A percentile compares a stretch with the other conserved stretches of the same genome.
Conservation (phyloP, 768 basidiomycete genomes). For the Mycena vulgaris region DNA sequence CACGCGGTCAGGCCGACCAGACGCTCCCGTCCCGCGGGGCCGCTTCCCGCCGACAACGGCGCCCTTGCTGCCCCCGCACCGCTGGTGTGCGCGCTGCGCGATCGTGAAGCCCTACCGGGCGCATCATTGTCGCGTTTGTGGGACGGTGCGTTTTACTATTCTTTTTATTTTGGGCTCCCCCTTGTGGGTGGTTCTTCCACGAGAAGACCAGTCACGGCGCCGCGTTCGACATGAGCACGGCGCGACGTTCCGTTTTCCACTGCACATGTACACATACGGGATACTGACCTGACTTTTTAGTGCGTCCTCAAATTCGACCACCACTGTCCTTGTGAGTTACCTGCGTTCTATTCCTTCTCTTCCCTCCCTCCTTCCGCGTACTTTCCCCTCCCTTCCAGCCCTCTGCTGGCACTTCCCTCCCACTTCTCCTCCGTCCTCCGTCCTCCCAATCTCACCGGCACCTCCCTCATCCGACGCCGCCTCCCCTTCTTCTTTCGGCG, state of each 20-base stretch:
- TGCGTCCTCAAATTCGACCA: slow-evolving; percentile 90
- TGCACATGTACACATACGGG: too few species aligned
- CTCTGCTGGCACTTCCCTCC: background rate
- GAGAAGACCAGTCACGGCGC: too few species aligned
- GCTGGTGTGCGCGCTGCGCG: slow-evolving; percentile 76
- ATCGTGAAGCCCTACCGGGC: slow-evolving; percentile 82
- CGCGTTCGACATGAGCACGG: too few species aligned
- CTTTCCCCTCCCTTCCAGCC: background rate
- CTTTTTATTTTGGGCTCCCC: too few species aligned
- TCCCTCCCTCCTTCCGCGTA: too few species aligned
- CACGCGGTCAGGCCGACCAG: background rate
- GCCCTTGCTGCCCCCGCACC: slow-evolving; percentile 70
- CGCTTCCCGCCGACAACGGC: slow-evolving; percentile 29
- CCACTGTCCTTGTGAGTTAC: slow-evolving; percentile 86
- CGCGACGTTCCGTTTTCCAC: too few species aligned
- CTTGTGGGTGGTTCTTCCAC: too few species aligned
- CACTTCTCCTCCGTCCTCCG: slow-evolving; percentile 2
- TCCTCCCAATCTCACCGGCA: too few species aligned
- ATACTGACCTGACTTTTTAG: slow-evolving; percentile 52
- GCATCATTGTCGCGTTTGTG: slow-evolving; percentile 88
- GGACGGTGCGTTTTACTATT: slow-evolving; percentile 52
- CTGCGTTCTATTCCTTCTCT: too few species aligned
- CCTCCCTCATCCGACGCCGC: background rate
- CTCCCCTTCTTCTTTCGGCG: too few species aligned
- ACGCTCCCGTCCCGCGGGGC: background rate